Percentiles rank a stretch among this genome's conserved stretches.
These are phyloP conservation scores for Zoysia matrella DNA, from an alignment of 202 grass and related monocot genomes.

Conservation along the genomic window DNA sequence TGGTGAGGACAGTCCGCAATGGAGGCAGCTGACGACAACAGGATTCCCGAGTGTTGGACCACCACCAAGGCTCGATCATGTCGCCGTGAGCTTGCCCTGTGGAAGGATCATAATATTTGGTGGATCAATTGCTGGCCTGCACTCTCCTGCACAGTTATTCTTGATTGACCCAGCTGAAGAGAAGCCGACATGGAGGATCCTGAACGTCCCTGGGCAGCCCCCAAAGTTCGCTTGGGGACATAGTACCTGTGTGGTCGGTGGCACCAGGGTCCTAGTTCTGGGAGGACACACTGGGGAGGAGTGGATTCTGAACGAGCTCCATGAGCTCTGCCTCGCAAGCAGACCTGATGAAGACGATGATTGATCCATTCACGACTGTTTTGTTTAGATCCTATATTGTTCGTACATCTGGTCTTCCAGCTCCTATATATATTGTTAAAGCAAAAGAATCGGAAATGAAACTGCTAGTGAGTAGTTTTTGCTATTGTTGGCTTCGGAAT, in stretches of 20 bases:
- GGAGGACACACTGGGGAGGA: conserved; percentile 88
- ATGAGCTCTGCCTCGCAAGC: conserved; percentile 87
- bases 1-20: conserved; percentile 66
- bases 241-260: conserved; percentile 87
- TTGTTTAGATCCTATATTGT: background rate
- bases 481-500: background rate
- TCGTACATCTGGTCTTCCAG: background rate
- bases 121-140: conserved; percentile 79
- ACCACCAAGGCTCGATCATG: conserved; percentile 86
- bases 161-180: conserved; percentile 75
- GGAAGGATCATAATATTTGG: conserved; percentile 91
- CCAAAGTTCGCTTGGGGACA: conserved; percentile 95
- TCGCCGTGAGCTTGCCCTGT: conserved; percentile 77
- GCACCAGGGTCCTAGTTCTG: conserved; percentile 77
- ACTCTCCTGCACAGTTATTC: conserved; percentile 75
- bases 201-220: conserved; percentile 74
- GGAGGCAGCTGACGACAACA: conserved; percentile 66
- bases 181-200: conserved; percentile 71
- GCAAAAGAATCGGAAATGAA: conserved; percentile 2
- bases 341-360: conserved; percentile 51
- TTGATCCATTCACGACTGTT: conserved; percentile 29
- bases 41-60: conserved; percentile 59
- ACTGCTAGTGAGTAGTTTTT: background rate
- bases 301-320: conserved; percentile 93
- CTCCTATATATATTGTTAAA: background rate